Evolutionary conservation across 2,329 filamentous ascomycete genomes (phyloP), one percentile per base, ranked within the genome.

Genomic region (Nakataea oryzae): DNA sequence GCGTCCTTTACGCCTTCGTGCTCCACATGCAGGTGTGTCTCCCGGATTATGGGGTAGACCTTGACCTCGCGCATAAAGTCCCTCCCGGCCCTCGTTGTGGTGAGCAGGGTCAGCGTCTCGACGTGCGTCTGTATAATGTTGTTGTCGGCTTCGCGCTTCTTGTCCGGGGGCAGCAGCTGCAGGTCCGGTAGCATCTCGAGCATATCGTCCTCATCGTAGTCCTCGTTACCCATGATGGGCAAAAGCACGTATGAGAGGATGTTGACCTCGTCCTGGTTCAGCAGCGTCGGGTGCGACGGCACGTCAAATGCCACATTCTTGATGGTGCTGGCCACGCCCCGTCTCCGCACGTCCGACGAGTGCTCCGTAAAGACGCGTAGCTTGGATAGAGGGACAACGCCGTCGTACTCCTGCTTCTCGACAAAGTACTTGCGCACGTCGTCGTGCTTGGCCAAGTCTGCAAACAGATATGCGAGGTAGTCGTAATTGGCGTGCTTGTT

Each of bases 341-440:
- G 91, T 62, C 95, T 83, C 63, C 95, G 85, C 61, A 97, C 86
- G 30, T 88, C 83, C 6, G 60, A 61, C 2, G 90, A 96, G 76
- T 97, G 91, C 74, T 96, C 91, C 1, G 95, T 97, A 74, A 97
- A 97, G 63, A 97, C 93, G 64, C 89, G 89, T 65, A 99, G 80
- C 78, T 97, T 97, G 59, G 89, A 91, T 58, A 97, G 80, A 2
- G 95, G 95, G n/a, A 97, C 86, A 17, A 96, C 85, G 1, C 78
- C 80, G 72, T 96, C 92, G 73, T 96, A 93, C 1, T 83, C 76
- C 71, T 96, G 89, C 61, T 84, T 79, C 17, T 80, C 82, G 6
- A 91, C 81, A 67, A 96, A 90, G 76, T 95, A 91, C 60, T 84
- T 80, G 32, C 91, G 83, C 26, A 92, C 85, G 66, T 90, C 83